Evolutionary conservation across 345 rosid species (phyloP).

Genomic region (Populus davidiana): DNA sequence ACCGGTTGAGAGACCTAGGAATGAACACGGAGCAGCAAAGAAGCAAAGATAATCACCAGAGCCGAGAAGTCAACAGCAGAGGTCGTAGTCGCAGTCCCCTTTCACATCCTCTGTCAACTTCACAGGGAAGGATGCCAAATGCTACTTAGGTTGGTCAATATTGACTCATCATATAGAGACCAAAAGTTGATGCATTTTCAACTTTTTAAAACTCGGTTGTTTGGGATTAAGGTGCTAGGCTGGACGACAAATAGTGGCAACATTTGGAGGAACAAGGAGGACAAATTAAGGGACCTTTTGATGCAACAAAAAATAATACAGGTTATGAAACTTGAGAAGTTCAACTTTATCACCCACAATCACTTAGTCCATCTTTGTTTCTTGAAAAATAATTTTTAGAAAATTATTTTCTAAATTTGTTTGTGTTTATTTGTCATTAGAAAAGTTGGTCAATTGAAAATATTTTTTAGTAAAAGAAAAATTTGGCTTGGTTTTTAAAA

Average conservation of each 20-base stretch:
- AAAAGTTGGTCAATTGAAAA: too few relatives aligned
- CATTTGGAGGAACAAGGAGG: neutral
- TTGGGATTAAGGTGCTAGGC: neutral
- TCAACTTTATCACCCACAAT: neutral
- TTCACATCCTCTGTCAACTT: slow-evolving; percentile 6
- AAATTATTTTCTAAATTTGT: too few relatives aligned
- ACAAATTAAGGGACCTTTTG: neutral
- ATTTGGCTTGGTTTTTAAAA: too few relatives aligned
- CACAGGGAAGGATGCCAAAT: slow-evolving; percentile 10
- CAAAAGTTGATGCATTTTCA: neutral
- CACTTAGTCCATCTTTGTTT: neutral
- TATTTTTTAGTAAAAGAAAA: too few relatives aligned
- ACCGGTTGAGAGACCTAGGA: slow-evolving; percentile 50
- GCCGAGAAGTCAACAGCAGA: neutral
- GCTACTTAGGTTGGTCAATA: slow-evolving; percentile 22
- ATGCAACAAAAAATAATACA: neutral
- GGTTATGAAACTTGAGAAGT: neutral
- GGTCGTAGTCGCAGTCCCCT: slow-evolving; percentile 1
- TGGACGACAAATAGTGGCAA: neutral
- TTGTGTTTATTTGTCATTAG: too few relatives aligned
- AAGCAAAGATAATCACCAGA: neutral
- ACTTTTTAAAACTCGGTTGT: neutral
- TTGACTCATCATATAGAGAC: neutral
- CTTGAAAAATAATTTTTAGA: too few relatives aligned
- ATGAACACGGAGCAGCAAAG: slow-evolving; percentile 15